phyloP scores from a whole-genome alignment of 2,329 filamentous ascomycete genomes.

The Nectriaceae sp. region DNA sequence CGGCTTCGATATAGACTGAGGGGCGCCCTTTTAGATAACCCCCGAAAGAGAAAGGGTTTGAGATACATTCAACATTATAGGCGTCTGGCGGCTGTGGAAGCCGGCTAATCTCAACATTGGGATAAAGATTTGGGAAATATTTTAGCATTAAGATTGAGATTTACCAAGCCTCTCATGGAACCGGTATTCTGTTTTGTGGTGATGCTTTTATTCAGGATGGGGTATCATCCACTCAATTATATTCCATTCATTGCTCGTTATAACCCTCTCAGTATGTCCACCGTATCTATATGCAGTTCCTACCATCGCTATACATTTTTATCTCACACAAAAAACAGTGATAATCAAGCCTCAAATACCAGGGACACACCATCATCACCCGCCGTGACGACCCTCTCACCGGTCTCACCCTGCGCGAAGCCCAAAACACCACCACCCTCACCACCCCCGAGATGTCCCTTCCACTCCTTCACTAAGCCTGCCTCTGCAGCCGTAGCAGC shows the following conservation, averaged over 20 bases:
- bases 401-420: constrained; percentile 80
- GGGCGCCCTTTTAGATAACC: background rate
- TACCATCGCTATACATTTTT: constrained; percentile 9
- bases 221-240: constrained; percentile 25
- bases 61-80: constrained; percentile 1
- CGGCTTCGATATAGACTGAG: too few species aligned
- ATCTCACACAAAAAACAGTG: too few species aligned
- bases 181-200: too few species aligned
- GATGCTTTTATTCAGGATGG: too few species aligned
- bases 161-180: too few species aligned
- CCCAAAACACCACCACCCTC: constrained; percentile 87
- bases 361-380: constrained; percentile 79
- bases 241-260: constrained; percentile 27
- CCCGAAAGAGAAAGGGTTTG: background rate
- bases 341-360: constrained; percentile 60
- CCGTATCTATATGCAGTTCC: constrained; percentile 15
- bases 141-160: background rate
- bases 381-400: constrained; percentile 79
- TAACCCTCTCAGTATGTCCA: constrained; percentile 17
- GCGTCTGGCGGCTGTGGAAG: constrained; percentile 1
- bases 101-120: background rate
- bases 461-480: constrained; percentile 84
- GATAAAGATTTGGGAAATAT: background rate
- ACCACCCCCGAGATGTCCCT: constrained; percentile 80
- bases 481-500: constrained; percentile 47